Evolutionary conservation across 2,329 filamentous ascomycete genomes (phyloP).

Genomic region (Setomelanomma holmii): DNA sequence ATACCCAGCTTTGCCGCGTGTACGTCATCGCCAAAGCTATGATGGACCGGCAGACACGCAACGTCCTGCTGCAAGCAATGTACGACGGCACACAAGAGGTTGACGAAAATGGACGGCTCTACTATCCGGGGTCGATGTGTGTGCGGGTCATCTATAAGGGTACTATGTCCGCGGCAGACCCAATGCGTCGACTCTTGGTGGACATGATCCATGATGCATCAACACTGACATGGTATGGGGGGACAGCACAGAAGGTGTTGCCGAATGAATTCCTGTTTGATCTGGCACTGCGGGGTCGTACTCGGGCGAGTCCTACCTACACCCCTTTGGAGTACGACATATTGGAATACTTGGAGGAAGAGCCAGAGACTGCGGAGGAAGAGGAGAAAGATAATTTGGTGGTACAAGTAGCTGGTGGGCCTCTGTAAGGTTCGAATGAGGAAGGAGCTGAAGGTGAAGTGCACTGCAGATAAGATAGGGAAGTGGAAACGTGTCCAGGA

Average conservation of each 20-base stretch:
- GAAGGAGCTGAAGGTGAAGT: no score
- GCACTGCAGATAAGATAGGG: no score
- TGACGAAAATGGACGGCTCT: not conserved
- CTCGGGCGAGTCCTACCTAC: not conserved
- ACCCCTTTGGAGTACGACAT: not conserved
- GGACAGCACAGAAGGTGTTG: not conserved
- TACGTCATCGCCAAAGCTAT: conserved; percentile 26
- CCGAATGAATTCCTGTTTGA: not conserved
- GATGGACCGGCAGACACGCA: not conserved
- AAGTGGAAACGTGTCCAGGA: no score
- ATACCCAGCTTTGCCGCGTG: conserved; percentile 3
- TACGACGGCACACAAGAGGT: not conserved
- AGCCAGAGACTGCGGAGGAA: no score
- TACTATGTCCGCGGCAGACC: not conserved
- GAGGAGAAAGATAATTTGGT: not conserved
- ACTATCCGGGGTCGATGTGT: not conserved
- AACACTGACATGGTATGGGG: not conserved
- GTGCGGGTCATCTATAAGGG: not conserved
- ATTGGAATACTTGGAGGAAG: not conserved
- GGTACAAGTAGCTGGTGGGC: no score
- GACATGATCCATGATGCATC: not conserved
- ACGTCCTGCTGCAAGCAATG: not conserved
- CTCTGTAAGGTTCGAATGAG: no score
- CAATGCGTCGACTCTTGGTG: not conserved
- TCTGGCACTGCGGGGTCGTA: not conserved